Evolutionary conservation across 768 basidiomycete species (phyloP).

Genomic region (Xerocomellus dryophilus): DNA sequence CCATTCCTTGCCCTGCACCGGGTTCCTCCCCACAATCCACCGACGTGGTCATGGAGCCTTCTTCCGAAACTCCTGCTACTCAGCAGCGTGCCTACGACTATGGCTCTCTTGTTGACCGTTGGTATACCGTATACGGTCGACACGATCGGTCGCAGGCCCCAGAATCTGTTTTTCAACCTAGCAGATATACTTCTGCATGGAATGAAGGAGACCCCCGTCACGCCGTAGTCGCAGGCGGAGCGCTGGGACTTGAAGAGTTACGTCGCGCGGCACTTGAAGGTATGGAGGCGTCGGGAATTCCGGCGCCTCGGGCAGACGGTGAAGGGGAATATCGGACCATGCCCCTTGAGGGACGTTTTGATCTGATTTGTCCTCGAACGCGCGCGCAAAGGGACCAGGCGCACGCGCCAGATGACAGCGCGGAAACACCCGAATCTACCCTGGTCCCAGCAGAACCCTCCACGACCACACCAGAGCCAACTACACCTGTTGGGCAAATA

Average conservation of each 20-base stretch:
- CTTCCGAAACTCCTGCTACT: slow-evolving; percentile 5
- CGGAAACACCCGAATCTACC: slow-evolving; percentile 20
- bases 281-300: slow-evolving; percentile 18
- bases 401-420: background rate
- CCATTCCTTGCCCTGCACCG: slow-evolving; percentile 66
- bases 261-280: slow-evolving; percentile 33
- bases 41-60: slow-evolving; percentile 31
- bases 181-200: slow-evolving; percentile 75
- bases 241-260: slow-evolving; percentile 43
- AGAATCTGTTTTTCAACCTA: slow-evolving; percentile 45
- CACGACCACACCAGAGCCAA: slow-evolving; percentile 17
- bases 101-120: slow-evolving; percentile 78
- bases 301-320: slow-evolving; percentile 24
- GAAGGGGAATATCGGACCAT: slow-evolving; percentile 77
- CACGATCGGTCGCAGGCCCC: slow-evolving; percentile 67
- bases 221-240: slow-evolving; percentile 14
- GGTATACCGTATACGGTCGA: slow-evolving; percentile 88
- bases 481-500: slow-evolving; percentile 40
- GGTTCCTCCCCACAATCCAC: slow-evolving; percentile 37
- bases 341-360: slow-evolving; percentile 85
- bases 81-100: slow-evolving; percentile 66
- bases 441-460: slow-evolving; percentile 3
- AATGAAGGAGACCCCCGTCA: slow-evolving; percentile 38
- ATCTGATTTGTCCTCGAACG: slow-evolving; percentile 62
- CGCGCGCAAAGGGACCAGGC: slow-evolving; percentile 20